Base-by-base conservation (phyloP, 305 asterid genomes). In the Solanum hybrid region DNA sequence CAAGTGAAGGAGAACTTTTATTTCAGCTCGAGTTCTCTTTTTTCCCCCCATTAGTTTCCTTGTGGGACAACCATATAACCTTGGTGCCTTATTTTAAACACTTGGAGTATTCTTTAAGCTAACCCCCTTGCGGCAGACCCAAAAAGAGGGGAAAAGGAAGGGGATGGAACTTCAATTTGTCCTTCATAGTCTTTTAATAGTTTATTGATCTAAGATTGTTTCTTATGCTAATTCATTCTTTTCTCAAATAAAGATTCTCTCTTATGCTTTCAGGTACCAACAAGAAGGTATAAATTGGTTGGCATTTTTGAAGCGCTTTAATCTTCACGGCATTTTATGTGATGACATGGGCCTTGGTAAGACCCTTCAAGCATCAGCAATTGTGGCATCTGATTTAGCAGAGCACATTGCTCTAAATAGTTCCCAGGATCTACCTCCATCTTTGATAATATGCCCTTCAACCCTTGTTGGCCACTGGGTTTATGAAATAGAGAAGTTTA, bases 271-370 rank as follows among this genome's bases (percentile, higher is more conserved):
- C 93, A 97, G 99, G 97, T 97, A 97, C 93, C 99, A 97, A 92
- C 99, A 97, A 92, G 99, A 97, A 97, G 99, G 99, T 89, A 95
- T 97, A 92, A 97, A 97, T 93, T 97, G 99, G 99, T 93, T 97
- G 87, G 96, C 98, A 86, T 97, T 97, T 94, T 93, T 97, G 90
- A 97, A 94, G 92, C 95, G 99, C 87, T 97, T 97, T 93, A 97
- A 94, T 91, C 99, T 97, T 93, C 99, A 97, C 75, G 99, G 99
- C 88, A 96, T 97, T 89, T 94, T 97, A 93, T 97, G 99, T 91
- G 99, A 97, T 94, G 99, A 97, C 92, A 97, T 97, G 99, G 99
- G 99, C 88, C 97, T 97, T 89, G 99, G 99, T 87, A 97, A 97
- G 93, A 97, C 99, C 91, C 99, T 97, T 91, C 99, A 97, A 91